These are phyloP conservation scores for Erodium texanum DNA, from an alignment of 441 rosid genomes.

Conservation along the genomic window DNA sequence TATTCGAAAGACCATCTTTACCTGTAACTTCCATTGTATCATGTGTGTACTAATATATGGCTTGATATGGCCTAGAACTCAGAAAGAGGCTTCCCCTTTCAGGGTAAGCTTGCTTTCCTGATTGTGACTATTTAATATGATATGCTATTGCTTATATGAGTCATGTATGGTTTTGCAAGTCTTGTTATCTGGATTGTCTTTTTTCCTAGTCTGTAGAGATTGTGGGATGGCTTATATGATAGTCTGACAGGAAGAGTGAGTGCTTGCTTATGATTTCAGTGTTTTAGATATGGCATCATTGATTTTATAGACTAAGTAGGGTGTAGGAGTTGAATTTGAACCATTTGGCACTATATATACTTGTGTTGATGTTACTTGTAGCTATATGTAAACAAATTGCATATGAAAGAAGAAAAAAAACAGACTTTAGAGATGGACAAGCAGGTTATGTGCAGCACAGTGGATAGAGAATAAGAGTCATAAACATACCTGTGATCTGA, in stretches of 20 bases:
- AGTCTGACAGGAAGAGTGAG: too few species aligned
- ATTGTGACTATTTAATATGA: background rate
- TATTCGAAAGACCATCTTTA: background rate
- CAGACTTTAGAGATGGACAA: too few species aligned
- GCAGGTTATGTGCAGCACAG: background rate
- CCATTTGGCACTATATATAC: background rate
- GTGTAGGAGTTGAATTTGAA: background rate
- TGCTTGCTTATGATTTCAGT: too few species aligned
- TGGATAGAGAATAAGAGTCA: too few species aligned
- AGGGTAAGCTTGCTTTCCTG: background rate
- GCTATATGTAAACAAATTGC: too few species aligned
- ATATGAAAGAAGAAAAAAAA: too few species aligned
- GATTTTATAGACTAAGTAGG: background rate
- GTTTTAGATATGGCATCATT: background rate
- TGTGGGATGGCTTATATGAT: too few species aligned
- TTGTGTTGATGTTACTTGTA: too few species aligned
- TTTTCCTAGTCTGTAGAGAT: background rate
- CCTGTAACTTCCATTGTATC: background rate
- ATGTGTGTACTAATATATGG: background rate
- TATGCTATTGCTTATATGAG: background rate
- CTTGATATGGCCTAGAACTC: background rate
- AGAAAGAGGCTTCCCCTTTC: background rate
- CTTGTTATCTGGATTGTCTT: background rate
- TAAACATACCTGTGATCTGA: background rate
- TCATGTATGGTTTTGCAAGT: background rate